Conservation (phyloP, 176 grass and related monocot species). For the Phyllostachys edulis region DNA sequence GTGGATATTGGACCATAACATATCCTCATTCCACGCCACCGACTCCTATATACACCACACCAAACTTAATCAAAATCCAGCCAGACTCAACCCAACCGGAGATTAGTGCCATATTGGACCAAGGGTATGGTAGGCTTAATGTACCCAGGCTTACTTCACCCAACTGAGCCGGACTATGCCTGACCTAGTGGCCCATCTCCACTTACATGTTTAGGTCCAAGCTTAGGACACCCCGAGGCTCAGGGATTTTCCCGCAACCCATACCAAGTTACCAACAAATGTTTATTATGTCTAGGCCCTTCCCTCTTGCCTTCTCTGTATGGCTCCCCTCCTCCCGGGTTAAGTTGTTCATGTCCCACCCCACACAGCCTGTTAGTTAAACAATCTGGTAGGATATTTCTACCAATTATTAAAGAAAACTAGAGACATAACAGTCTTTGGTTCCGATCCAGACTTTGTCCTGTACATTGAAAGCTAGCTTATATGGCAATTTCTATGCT, state of each 20-base stretch:
- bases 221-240: neutral
- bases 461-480: neutral
- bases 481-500: neutral
- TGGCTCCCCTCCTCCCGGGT: neutral
- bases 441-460: neutral
- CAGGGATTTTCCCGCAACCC: neutral
- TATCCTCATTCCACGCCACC: neutral
- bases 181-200: neutral
- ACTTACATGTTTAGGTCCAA: slow-evolving; percentile 1
- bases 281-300: neutral
- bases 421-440: neutral
- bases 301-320: neutral
- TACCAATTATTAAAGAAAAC: slow-evolving; percentile 12
- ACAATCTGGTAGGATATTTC: neutral
- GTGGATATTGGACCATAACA: no score
- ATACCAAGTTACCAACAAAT: neutral
- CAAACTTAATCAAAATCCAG: neutral
- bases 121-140: neutral
- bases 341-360: neutral
- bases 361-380: neutral
- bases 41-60: neutral
- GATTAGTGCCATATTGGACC: neutral
- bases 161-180: neutral
- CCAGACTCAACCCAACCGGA: neutral
- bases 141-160: neutral